A percentile compares a stretch with the other conserved stretches of the same genome.
Evolutionary conservation across 345 rosid species (phyloP).

Genomic region (Raphanus raphanistrum): DNA sequence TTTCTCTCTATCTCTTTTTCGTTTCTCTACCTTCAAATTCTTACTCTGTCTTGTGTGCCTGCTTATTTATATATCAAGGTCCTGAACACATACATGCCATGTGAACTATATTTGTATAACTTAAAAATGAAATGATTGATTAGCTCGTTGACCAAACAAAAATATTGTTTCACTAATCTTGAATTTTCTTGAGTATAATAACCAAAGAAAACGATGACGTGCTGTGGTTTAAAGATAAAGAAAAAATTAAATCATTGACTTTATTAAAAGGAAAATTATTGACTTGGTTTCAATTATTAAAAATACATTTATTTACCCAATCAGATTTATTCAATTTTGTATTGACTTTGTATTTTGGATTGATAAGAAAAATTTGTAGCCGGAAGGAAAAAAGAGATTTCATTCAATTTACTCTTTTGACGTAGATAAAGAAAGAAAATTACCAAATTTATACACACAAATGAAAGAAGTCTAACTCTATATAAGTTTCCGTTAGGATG

Average conservation of each 20-base stretch:
- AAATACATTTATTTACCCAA: background rate
- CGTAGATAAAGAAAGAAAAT: too few relatives aligned
- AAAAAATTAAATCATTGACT: background rate
- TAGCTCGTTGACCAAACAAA: background rate
- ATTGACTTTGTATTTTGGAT: too few relatives aligned
- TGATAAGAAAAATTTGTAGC: too few relatives aligned
- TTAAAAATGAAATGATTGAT: background rate
- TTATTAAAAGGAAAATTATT: background rate
- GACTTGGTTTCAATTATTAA: background rate
- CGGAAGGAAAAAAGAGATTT: too few relatives aligned
- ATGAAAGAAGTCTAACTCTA: too few relatives aligned
- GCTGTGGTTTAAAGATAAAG: background rate
- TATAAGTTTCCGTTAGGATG: too few relatives aligned
- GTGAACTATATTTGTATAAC: conserved; percentile 18
- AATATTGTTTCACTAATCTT: background rate
- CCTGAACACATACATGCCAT: conserved; percentile 7
- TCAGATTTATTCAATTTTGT: background rate
- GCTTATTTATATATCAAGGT: conserved; percentile 7
- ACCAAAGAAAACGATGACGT: background rate
- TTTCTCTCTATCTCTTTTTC: conserved; percentile 1
- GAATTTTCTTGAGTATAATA: background rate
- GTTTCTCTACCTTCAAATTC: background rate
- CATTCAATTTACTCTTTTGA: too few relatives aligned
- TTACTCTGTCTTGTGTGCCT: background rate
- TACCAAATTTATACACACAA: too few relatives aligned